phyloP scores from a whole-genome alignment of 371 early-diverging fungal genomes.

The Lichtheimia hyalospora region DNA sequence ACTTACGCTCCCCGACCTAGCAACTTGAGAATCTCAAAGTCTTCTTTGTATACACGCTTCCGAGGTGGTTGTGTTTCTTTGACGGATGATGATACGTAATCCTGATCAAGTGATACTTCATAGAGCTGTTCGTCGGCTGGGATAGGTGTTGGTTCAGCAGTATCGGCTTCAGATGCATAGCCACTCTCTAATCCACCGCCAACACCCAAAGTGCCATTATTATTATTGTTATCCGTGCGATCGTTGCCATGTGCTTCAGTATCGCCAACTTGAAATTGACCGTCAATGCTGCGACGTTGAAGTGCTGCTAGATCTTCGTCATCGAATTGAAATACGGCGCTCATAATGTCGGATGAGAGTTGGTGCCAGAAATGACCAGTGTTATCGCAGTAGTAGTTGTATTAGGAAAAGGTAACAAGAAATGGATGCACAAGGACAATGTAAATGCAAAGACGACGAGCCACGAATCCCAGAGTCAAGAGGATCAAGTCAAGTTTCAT shows the following conservation, averaged over 20 bases:
- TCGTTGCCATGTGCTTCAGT: not conserved
- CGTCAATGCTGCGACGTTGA: not conserved
- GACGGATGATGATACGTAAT: constrained; percentile 40
- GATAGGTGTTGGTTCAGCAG: constrained; percentile 29
- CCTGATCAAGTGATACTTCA: constrained; percentile 35
- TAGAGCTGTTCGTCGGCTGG: constrained; percentile 34
- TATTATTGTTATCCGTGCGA: constrained; percentile 2
- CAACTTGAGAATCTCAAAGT: constrained; percentile 90
- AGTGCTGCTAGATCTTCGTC: constrained; percentile 24
- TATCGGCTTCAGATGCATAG: constrained; percentile 41
- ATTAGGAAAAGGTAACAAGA: not conserved
- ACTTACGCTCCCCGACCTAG: constrained; percentile 93
- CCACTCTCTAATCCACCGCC: constrained; percentile 28
- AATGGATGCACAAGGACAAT: not conserved
- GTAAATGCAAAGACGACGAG: constrained; percentile 28
- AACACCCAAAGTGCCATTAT: not conserved
- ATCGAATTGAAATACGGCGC: constrained; percentile 49
- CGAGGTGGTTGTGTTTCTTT: constrained; percentile 18
- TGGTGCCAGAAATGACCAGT: not conserved
- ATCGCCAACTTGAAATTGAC: no score
- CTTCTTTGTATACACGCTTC: constrained; percentile 71
- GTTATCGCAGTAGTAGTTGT: not conserved
- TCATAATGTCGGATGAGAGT: constrained; percentile 25
- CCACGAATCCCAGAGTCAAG: constrained; percentile 24
- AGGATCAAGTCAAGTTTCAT: constrained; percentile 26